Evolutionary conservation across 345 rosid species (phyloP), one percentile per base, ranked within the genome.

Genomic region (Turnera subulata): DNA sequence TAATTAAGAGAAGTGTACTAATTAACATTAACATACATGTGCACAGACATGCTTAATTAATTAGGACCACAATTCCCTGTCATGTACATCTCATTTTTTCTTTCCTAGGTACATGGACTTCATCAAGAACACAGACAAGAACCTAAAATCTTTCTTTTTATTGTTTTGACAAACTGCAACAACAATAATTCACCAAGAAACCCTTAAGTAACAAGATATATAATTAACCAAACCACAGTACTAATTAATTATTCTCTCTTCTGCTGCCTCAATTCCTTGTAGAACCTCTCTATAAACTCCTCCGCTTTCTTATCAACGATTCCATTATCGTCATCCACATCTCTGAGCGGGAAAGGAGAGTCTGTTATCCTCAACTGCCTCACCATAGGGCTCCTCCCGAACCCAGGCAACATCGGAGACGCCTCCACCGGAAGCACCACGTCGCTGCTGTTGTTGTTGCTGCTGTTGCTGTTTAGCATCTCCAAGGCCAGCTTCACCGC

Each of bases 321-420:
- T 15, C 71, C 74, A 1, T 72, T 81, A 12, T 65, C 89, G 49
- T 63, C 78, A 44, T 81, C 95, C 50, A 53, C 78, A 50, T 70
- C 82, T 29, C 67, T 78, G 29, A 88, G 56, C 21, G 96, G 98
- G 46, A 80, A 92, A 19, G 96, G 98, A 7, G 98, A 89, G 91
- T 92, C 98, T 46, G 95, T 92, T 63, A 89, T 80, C 78, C 96
- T 79, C 63, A 89, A 70, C 66, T 76, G 91, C 68, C 96, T 83
- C 23, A 67, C 93, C 70, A 79, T 53, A 2, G 96, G 98, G 24
- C 87, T 92, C 74, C 68, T 69, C 29, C 96, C 95, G 57, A 86
- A 83, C 33, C 97, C 97, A 0, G 97, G 97, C 46, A 92, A 55
- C 51, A 57, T 50, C 1, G 98, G 98, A 12, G 98, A 87, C 15